Base-by-base conservation (phyloP, 106 monocot genomes). In the Apostasia shenzhenica region DNA sequence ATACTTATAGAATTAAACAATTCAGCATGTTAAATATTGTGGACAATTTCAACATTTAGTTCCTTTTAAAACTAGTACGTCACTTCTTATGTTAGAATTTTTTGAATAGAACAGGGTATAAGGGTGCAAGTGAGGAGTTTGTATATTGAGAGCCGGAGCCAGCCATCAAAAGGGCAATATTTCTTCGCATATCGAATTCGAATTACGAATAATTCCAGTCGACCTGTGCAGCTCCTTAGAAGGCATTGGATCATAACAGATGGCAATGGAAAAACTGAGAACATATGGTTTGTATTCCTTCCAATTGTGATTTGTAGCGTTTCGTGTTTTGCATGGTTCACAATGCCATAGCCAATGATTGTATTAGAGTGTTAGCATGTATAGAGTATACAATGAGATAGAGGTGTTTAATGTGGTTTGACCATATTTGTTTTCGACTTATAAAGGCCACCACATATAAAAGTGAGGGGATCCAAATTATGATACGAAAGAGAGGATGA, bases 181-280 rank as follows among this genome's bases (percentile, higher is more conserved):
- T 77, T 86, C 42, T 86, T 82, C 55, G 86, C 82, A 6, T 86
- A 82, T 50, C 67, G 79, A 45, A 86, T 87, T 67, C 76, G 86
- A 68, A 83, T 99, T 66, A 93, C 85, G 11, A 99, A 93, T 68
- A 93, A 87, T 64, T 99, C 97, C 1, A 72, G 79, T 52, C 89
- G 75, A 5, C 80, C 92, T 54, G 92, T 93, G 57, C 92, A 93
- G 66, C 82, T 99, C 47, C 89, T 99, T 45, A 80, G 92, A 70
- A 86, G 97, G 63, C 97, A 99, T 76, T 99, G 97, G 97, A 99
- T 99, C 59, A 81, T 99, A 63, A 99, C 92, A 5, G 97, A 99
- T 82, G 97, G 77, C 53, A 79, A 78, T 79, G 92, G 86, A 2
- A 85, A 76, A 81, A 83, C 83, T 6, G 97, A 99, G 73, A 92